phyloP scores from a whole-genome alignment of 176 grass and related monocot species.

The Luzula sylvatica region DNA sequence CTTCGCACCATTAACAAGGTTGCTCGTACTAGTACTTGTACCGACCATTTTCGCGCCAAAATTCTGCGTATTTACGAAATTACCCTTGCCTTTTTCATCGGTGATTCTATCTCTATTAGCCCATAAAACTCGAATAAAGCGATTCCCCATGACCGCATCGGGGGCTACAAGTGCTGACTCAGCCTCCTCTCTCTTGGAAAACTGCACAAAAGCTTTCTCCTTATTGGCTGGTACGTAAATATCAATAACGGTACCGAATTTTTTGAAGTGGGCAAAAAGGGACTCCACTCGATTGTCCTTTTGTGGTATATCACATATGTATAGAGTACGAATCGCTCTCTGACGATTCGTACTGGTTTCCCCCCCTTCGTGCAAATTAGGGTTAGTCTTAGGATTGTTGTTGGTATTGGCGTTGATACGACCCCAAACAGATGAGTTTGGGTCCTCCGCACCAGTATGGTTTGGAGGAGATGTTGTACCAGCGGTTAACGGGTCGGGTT shows the following conservation, averaged over 20 bases:
- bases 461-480: conserved; percentile 7
- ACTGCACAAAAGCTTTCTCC: conserved; percentile 96
- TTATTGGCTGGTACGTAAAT: conserved; percentile 81
- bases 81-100: conserved; percentile 39
- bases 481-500: neutral
- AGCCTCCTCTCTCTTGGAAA: conserved; percentile 90
- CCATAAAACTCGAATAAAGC: conserved; percentile 98
- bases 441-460: conserved; percentile 30
- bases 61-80: conserved; percentile 40
- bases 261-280: conserved; percentile 84
- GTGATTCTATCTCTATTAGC: conserved; percentile 81
- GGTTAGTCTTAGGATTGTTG: conserved; percentile 2
- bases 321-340: conserved; percentile 87
- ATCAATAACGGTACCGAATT: conserved; percentile 84
- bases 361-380: conserved; percentile 7
- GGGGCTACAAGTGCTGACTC: conserved; percentile 86
- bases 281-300: conserved; percentile 54
- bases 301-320: conserved; percentile 80
- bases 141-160: conserved; percentile 99
- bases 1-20: conserved; percentile 29
- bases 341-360: conserved; percentile 28
- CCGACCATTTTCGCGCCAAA: conserved; percentile 36
- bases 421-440: conserved; percentile 72
- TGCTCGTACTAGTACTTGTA: conserved; percentile 39
- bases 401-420: conserved; percentile 24